Conservation (phyloP, 164 flowering plant genomes). For the Dillenia turbinata region DNA sequence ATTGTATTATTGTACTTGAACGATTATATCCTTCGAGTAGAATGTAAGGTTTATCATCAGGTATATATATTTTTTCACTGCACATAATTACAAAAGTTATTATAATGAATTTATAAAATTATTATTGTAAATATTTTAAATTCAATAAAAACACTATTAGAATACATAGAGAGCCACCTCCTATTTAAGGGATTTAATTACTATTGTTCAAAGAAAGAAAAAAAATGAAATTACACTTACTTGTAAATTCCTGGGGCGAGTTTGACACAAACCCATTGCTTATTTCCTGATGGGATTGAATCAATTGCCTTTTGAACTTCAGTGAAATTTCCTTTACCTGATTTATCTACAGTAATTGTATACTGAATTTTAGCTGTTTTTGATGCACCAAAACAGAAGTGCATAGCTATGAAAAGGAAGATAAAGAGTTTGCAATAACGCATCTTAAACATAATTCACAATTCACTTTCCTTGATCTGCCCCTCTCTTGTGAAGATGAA, state of each 20-base stretch:
- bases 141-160: not conserved
- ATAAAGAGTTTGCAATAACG: no score
- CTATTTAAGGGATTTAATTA: no score
- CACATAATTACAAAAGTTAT: not conserved
- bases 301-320: conserved; percentile 28
- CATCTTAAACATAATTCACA: no score
- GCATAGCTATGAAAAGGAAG: no score
- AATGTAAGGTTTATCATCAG: conserved; percentile 5
- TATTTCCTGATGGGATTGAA: conserved; percentile 19
- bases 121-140: not conserved
- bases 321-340: conserved; percentile 17
- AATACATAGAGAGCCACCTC: no score
- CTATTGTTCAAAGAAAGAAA: not conserved
- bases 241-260: conserved; percentile 17
- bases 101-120: not conserved
- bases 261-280: conserved; percentile 17
- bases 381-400: not conserved
- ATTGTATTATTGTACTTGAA: not conserved
- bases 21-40: conserved; percentile 1
- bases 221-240: conserved; percentile 2
- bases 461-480: no score
- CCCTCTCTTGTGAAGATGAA: no score
- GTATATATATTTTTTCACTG: conserved; percentile 8
- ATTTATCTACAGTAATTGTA: conserved; percentile 15
- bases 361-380: not conserved